phyloP scores from a whole-genome alignment of 768 basidiomycete genomes.

The Coprinellus micaceus region DNA sequence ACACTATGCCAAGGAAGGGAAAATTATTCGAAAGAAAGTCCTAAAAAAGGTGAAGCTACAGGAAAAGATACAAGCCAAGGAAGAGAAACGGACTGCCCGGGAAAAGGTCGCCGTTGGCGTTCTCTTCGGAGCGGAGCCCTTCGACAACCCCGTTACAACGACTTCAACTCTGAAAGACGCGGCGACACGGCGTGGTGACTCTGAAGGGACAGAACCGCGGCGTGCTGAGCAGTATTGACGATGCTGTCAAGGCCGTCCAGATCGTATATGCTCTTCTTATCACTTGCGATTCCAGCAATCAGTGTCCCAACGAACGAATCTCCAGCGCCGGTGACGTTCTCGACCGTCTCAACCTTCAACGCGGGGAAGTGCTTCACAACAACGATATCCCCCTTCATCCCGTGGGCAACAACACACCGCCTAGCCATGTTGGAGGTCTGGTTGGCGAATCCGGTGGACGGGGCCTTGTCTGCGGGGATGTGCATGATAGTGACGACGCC shows the following conservation, averaged over 20 bases:
- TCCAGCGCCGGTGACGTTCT: constrained; percentile 89
- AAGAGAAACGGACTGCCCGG: constrained; percentile 15
- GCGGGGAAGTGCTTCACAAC: constrained; percentile 76
- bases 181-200: constrained; percentile 66
- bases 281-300: constrained; percentile 57
- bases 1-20: neutral
- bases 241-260: constrained; percentile 40
- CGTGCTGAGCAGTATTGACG: constrained; percentile 59
- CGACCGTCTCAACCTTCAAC: constrained; percentile 34
- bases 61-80: constrained; percentile 37
- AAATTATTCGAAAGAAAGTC: constrained; percentile 18
- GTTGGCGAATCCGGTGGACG: constrained; percentile 46
- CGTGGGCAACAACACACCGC: constrained; percentile 52
- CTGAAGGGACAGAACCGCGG: constrained; percentile 57
- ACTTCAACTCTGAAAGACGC: constrained; percentile 37
- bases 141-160: constrained; percentile 3
- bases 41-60: constrained; percentile 45
- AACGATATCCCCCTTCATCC: constrained; percentile 44
- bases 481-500: constrained; percentile 67
- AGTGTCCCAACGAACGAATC: constrained; percentile 87
- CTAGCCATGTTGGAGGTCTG: constrained; percentile 43
- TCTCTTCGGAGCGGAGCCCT: constrained; percentile 15
- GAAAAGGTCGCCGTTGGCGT: constrained; percentile 39
- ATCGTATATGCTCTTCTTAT: constrained; percentile 43
- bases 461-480: constrained; percentile 36